These are phyloP conservation scores for Domatiomyces catenatus DNA, from an alignment of 2,329 filamentous ascomycete species.

Conservation along the genomic window DNA sequence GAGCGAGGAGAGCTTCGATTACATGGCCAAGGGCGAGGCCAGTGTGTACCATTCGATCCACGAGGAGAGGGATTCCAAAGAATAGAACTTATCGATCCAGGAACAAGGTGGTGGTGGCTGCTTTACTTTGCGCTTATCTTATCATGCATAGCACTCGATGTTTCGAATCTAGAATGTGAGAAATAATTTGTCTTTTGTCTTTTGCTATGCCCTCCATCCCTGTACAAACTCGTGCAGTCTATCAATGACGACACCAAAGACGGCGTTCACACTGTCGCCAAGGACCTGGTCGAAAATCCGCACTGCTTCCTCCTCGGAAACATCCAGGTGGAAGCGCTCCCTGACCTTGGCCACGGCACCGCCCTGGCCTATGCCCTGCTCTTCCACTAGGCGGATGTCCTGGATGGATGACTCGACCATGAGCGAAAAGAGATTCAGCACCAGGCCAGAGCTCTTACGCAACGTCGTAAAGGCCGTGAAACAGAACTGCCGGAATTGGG, in stretches of 20 bases:
- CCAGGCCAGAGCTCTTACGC: conserved; percentile 75
- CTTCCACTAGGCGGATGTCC: conserved; percentile 79
- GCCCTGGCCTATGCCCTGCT: conserved; percentile 26
- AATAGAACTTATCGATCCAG: not conserved
- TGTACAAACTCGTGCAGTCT: conserved; percentile 87
- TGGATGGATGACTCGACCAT: conserved; percentile 98
- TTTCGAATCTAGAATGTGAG: not conserved
- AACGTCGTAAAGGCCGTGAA: conserved; percentile 88
- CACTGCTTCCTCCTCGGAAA: conserved; percentile 84
- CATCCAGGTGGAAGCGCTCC: conserved; percentile 82
- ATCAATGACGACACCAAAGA: conserved; percentile 90
- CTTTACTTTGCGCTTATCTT: not conserved
- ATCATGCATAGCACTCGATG: not conserved
- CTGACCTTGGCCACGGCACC: conserved; percentile 77
- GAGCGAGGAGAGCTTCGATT: conserved; percentile 35
- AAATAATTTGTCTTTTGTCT: not conserved
- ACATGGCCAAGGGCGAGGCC: conserved; percentile 29
- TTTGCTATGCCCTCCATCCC: conserved; percentile 55
- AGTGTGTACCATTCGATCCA: conserved; percentile 20
- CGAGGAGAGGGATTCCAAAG: not conserved
- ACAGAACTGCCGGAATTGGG: conserved; percentile 85
- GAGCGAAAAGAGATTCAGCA: conserved; percentile 85
- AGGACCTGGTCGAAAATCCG: conserved; percentile 77
- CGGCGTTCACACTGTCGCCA: conserved; percentile 74
- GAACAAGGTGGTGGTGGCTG: no score